These are phyloP conservation scores for Suillus brevipes DNA, from an alignment of 768 basidiomycete genomes.

Conservation along the genomic window DNA sequence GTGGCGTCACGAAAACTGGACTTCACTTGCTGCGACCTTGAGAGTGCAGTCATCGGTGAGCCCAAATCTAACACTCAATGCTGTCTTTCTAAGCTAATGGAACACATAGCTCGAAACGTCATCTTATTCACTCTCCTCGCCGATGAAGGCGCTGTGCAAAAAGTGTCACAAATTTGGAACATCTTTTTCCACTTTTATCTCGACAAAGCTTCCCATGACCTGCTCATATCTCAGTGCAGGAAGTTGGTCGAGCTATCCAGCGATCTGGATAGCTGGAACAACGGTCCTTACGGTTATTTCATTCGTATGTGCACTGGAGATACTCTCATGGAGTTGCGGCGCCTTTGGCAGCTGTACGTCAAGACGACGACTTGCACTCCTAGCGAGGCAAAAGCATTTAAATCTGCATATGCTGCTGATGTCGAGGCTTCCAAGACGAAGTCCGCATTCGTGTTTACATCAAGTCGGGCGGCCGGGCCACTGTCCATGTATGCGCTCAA, in stretches of 20 bases:
- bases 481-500: constrained; percentile 15
- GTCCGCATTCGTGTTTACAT: background rate
- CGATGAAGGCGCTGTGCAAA: constrained; percentile 21
- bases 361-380: constrained; percentile 15
- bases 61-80: background rate
- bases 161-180: constrained; percentile 27
- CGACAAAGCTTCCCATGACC: constrained; percentile 23
- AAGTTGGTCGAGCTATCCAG: constrained; percentile 21
- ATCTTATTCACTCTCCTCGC: constrained; percentile 29
- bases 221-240: constrained; percentile 29
- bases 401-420: constrained; percentile 20
- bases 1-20: constrained; percentile 26
- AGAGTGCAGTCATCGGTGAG: constrained; percentile 31
- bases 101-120: constrained; percentile 26
- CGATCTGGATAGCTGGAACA: constrained; percentile 25
- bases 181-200: constrained; percentile 32
- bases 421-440: constrained; percentile 14
- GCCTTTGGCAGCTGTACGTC: constrained; percentile 22
- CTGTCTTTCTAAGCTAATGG: background rate
- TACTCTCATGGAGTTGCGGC: constrained; percentile 25
- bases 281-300: constrained; percentile 29
- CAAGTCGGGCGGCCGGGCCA: constrained; percentile 31
- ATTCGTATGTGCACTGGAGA: constrained; percentile 23
- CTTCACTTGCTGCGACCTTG: constrained; percentile 32
- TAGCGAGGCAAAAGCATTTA: constrained; percentile 16